Evolutionary conservation across 805 yeast species (phyloP).

Genomic region (Yamadazyma scolyti): DNA sequence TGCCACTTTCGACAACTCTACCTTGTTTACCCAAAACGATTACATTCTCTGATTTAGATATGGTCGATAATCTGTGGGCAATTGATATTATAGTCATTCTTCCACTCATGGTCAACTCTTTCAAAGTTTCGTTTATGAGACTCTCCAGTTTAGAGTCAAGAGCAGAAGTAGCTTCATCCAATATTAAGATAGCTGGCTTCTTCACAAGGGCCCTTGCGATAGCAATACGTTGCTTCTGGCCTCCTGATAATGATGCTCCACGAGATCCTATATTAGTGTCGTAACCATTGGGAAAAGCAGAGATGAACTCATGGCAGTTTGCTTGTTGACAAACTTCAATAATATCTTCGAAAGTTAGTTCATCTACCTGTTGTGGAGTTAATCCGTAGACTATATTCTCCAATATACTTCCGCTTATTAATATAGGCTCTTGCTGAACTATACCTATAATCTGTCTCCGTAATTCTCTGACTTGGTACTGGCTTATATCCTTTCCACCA

Average conservation of each 20-base stretch:
- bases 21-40: constrained; percentile 42
- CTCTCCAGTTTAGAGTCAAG: constrained; percentile 51
- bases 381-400: constrained; percentile 57
- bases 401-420: constrained; percentile 51
- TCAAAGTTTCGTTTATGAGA: constrained; percentile 39
- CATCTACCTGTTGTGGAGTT: constrained; percentile 30
- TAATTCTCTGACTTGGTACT: constrained; percentile 46
- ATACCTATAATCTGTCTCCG: constrained; percentile 50
- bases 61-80: constrained; percentile 44
- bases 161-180: constrained; percentile 72
- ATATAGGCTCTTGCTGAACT: constrained; percentile 61
- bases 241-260: constrained; percentile 64
- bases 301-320: constrained; percentile 55
- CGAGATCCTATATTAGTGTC: constrained; percentile 54
- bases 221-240: constrained; percentile 75
- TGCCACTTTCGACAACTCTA: constrained; percentile 37
- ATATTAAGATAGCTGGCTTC: constrained; percentile 56
- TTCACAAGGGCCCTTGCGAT: constrained; percentile 72
- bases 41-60: constrained; percentile 41
- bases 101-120: constrained; percentile 33
- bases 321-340: constrained; percentile 47
- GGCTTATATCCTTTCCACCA: constrained; percentile 49
- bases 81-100: constrained; percentile 41
- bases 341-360: constrained; percentile 39
- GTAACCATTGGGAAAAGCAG: constrained; percentile 56